Base-by-base conservation (phyloP, 2,329 filamentous ascomycete species). In the Fusarium hainanense region DNA sequence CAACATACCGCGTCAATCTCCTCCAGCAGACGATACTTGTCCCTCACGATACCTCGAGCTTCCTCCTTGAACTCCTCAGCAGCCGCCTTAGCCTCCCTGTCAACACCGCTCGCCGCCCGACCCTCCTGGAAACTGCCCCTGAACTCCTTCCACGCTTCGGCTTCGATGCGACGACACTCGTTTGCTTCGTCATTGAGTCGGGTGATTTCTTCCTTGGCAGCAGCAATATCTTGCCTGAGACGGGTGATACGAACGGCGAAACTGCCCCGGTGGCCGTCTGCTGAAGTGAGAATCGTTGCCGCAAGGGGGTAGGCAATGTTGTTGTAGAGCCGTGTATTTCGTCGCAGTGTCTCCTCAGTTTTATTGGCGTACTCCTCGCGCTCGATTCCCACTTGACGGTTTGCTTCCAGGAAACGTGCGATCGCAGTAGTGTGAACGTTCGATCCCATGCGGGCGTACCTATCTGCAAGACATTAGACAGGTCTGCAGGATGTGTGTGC, bases 231-330 rank as follows among this genome's bases (percentile, higher is more conserved):
- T 3, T 63, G 54, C 2, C 72, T 64, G 3, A 80, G 44, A 3
- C 41, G 54, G 2, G 66, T 30, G 5, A 80, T 30, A 21, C 79
- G 80, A 4, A 58, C 51, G 0, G 56, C 58, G 2, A 81, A 65
- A 0, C 70, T 77, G 1, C 74, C 75, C n/a, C 56, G 56, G 1
- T 77, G 69, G 11, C 72, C 54, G 1, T 54, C 64, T 18, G 70
- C 54, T 1, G 73, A 72, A 71, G 37, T 75, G 69, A 20, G 79
- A 81, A 79, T 57, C 0, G 79, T 81, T 2, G 71, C 74, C 1
- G 74, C 74, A 2, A 81, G 61, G 1, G 79, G 79, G n/a, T 72
- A 74, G 0, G 70, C 54, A 9, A 81, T 74, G 59, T 79, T 79
- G 28, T 64, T 59, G 46, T 80, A 80, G 3, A 81, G 56, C 1